phyloP scores from a whole-genome alignment of 2,329 filamentous ascomycete genomes.

The Ophiostoma australiae region DNA sequence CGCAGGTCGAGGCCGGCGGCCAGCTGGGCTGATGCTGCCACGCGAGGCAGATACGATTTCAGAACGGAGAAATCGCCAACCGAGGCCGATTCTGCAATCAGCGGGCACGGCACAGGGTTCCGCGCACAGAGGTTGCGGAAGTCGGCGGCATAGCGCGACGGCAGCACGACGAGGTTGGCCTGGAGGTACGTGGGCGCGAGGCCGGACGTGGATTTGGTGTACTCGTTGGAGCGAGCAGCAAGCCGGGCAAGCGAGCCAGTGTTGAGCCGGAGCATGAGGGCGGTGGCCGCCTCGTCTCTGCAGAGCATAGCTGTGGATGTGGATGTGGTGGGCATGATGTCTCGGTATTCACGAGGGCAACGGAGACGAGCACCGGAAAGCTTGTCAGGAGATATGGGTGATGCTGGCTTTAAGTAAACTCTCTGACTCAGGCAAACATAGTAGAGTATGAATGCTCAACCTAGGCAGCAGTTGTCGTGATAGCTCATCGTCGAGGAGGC shows the following conservation, averaged over 20 bases:
- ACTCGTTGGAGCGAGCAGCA: background rate
- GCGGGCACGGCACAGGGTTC: conserved; percentile 58
- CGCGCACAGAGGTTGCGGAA: conserved; percentile 54
- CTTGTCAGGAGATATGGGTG: background rate
- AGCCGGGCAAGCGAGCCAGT: background rate
- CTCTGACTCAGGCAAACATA: too few species aligned
- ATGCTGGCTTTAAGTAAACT: too few species aligned
- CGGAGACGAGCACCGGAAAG: background rate
- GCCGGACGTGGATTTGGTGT: conserved; percentile 10
- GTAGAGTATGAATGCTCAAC: too few species aligned
- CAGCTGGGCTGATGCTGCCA: conserved; percentile 30
- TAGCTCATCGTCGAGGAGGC: background rate
- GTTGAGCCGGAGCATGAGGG: background rate
- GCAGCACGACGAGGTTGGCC: conserved; percentile 58
- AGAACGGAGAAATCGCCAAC: conserved; percentile 38
- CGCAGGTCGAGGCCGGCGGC: conserved; percentile 50
- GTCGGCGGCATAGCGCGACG: conserved; percentile 51
- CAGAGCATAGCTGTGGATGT: background rate
- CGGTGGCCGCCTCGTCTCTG: conserved; percentile 3
- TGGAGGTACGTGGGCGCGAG: conserved; percentile 50
- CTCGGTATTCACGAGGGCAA: background rate
- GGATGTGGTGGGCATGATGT: background rate
- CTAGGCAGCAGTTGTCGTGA: background rate
- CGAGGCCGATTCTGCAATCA: conserved; percentile 48
- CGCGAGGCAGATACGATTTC: conserved; percentile 24